phyloP scores from a whole-genome alignment of 208 protist species.

The Leishmania braziliensis region DNA sequence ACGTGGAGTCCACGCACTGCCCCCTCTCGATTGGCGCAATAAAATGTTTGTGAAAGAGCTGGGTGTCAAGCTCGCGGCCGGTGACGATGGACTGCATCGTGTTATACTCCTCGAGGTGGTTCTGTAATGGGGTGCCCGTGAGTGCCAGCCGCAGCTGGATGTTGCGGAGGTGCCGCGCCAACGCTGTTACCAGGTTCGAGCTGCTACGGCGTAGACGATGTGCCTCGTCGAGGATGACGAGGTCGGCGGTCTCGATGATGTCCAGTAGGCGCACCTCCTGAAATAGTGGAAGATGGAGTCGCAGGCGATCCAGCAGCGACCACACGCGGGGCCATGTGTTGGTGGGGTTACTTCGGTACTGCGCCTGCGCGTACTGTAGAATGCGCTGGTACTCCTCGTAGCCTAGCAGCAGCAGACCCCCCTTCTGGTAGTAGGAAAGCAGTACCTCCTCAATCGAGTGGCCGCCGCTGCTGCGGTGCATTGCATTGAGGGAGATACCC shows the following conservation, averaged over 20 bases:
- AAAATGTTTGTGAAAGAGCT: constrained; percentile 67
- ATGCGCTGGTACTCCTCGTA: constrained; percentile 86
- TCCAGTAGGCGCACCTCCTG: constrained; percentile 47
- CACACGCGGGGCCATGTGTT: constrained; percentile 36
- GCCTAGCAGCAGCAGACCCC: constrained; percentile 77
- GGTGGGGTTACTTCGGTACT: constrained; percentile 11
- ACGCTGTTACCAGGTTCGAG: constrained; percentile 50
- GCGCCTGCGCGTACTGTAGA: constrained; percentile 24
- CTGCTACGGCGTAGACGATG: constrained; percentile 63
- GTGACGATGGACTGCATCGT: constrained; percentile 87
- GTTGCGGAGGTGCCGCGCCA: constrained; percentile 49
- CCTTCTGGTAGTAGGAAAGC: constrained; percentile 51
- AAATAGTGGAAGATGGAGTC: constrained; percentile 44
- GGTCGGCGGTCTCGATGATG: constrained; percentile 66
- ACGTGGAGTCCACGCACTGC: constrained; percentile 71
- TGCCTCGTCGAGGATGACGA: constrained; percentile 85
- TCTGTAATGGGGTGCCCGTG: constrained; percentile 91
- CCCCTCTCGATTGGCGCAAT: constrained; percentile 65
- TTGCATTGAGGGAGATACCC: constrained; percentile 2
- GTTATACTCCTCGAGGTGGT: constrained; percentile 91
- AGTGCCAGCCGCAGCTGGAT: constrained; percentile 84
- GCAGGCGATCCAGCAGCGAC: constrained; percentile 41
- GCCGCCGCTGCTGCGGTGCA: constrained; percentile 11
- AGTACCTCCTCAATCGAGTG: constrained; percentile 34
- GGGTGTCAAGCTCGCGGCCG: constrained; percentile 45